phyloP scores from a whole-genome alignment of 1,139 yeast genomes.

The Meyerozyma sp. region DNA sequence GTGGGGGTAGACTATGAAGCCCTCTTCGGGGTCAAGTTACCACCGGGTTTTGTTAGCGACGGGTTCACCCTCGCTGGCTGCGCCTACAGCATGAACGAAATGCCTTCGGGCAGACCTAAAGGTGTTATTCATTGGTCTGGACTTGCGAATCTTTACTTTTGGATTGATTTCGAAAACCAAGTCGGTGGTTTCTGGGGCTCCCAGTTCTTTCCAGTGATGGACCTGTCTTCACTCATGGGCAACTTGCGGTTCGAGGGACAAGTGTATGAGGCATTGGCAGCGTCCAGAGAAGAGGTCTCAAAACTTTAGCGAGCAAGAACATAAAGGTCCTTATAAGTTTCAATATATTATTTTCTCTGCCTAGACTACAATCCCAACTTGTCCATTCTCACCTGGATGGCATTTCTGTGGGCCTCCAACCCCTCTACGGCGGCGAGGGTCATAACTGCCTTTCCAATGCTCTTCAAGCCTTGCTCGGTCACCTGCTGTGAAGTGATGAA shows the following conservation, averaged over 20 bases:
- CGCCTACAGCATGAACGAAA: slow-evolving; percentile 13
- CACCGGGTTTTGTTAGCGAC: slow-evolving; percentile 9
- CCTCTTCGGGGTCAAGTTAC: slow-evolving; percentile 4
- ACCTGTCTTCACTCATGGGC: slow-evolving; percentile 4
- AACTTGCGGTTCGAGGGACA: slow-evolving; percentile 7
- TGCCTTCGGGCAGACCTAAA: slow-evolving; percentile 36
- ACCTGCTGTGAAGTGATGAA: slow-evolving; percentile 92
- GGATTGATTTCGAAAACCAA: slow-evolving; percentile 40
- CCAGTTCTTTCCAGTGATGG: slow-evolving; percentile 30
- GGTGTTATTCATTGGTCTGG: slow-evolving; percentile 44
- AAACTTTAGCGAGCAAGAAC: background rate
- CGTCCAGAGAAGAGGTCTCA: background rate
- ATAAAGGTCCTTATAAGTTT: too few relatives aligned
- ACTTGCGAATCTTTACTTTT: slow-evolving; percentile 39
- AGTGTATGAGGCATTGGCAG: slow-evolving; percentile 7
- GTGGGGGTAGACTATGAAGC: background rate
- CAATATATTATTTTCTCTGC: too few relatives aligned
- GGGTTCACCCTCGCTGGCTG: slow-evolving; percentile 13
- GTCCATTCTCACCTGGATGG: slow-evolving; percentile 89
- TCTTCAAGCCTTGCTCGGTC: slow-evolving; percentile 74
- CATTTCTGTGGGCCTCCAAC: slow-evolving; percentile 92
- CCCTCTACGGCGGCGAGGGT: slow-evolving; percentile 96
- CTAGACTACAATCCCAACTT: slow-evolving; percentile 47
- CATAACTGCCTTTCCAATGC: slow-evolving; percentile 94
- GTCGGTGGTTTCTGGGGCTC: slow-evolving; percentile 41